Evolutionary conservation across 2,329 filamentous ascomycete species (phyloP), one percentile per base, ranked within the genome.

Genomic region (Aotearoamyces nothofagi): DNA sequence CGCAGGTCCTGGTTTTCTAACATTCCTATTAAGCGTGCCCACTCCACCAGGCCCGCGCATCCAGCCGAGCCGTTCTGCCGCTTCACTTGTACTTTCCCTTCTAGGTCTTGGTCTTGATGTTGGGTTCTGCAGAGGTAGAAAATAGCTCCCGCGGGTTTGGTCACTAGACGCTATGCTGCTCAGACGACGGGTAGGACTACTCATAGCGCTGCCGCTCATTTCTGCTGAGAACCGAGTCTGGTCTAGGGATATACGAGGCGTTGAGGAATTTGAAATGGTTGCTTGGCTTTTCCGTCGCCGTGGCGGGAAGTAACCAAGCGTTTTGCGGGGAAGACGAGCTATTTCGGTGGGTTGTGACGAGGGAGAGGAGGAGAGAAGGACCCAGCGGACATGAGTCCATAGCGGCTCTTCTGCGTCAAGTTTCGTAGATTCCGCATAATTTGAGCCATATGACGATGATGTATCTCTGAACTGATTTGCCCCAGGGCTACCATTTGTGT

Each of bases 341-440:
- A 98, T 90, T 50, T 94, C 81, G 14, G 90, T 74, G 1, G 82
- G 76, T 14, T 73, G 63, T 10, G 56, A 51, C 27, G 63, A 57
- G 22, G 61, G 58, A 37, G 68, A 66, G 13, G 74, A 77, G 37
- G 87, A 80, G 15, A 94, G 65, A 16, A 78, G 61, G 1, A 93
- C 81, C 83, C 84, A 94, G 25, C 81, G 76, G 33, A 93, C 82
- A 53, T 94, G 84, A 34, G 69, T 77, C 81, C 83, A 93, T 4
- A 72, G 69, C 26, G 57, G 63, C 27, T 80, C 77, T 16, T 64
- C 56, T n/a, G 75, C 68, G 17, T 57, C 52, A 34, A 26, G 39
- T 37, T 41, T 40, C 39, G 39, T 34, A 42, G 41, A 40, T 11
- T 34, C 41, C 27, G 33, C 34, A 15, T 37, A 35, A 12, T 24